Conservation (phyloP, 2,329 filamentous ascomycete genomes). For the Claviceps sp. region DNA sequence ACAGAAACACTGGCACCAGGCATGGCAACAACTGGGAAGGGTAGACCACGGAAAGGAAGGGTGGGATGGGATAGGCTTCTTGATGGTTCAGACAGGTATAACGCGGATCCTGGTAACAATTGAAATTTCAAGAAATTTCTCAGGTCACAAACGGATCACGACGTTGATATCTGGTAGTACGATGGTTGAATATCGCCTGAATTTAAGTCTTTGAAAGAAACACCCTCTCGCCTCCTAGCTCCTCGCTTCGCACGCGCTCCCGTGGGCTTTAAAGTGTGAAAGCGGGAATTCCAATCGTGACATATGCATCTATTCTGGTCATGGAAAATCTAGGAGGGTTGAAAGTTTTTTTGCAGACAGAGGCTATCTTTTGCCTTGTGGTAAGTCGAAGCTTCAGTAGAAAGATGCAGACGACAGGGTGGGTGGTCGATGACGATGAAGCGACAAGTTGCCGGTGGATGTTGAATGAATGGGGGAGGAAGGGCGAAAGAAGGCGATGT, state of each 20-base stretch:
- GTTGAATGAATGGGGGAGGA: constrained; percentile 12
- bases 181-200: constrained; percentile 48
- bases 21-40: constrained; percentile 40
- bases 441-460: constrained; percentile 11
- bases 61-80: constrained; percentile 4
- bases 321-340: constrained; percentile 26
- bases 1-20: constrained; percentile 56
- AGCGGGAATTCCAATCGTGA: constrained; percentile 34
- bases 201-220: constrained; percentile 13
- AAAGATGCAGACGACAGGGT: constrained; percentile 13
- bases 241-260: constrained; percentile 49
- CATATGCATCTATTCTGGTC: constrained; percentile 25
- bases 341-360: constrained; percentile 7
- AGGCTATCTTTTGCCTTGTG: constrained; percentile 19
- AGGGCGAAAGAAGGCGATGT: constrained; percentile 11
- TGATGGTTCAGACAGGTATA: constrained; percentile 9
- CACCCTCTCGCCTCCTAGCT: constrained; percentile 24
- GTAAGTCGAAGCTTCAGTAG: constrained; percentile 9
- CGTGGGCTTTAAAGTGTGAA: constrained; percentile 61
- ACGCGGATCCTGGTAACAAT: constrained; percentile 11
- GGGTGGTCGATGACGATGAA: constrained; percentile 7
- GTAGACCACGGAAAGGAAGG: constrained; percentile 4
- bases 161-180: constrained; percentile 25
- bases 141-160: constrained; percentile 13
- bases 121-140: background rate